Percentiles rank a stretch among this genome's conserved stretches.
phyloP scores from a whole-genome alignment of 148 eudicot species.

The Beta vulgaris region DNA sequence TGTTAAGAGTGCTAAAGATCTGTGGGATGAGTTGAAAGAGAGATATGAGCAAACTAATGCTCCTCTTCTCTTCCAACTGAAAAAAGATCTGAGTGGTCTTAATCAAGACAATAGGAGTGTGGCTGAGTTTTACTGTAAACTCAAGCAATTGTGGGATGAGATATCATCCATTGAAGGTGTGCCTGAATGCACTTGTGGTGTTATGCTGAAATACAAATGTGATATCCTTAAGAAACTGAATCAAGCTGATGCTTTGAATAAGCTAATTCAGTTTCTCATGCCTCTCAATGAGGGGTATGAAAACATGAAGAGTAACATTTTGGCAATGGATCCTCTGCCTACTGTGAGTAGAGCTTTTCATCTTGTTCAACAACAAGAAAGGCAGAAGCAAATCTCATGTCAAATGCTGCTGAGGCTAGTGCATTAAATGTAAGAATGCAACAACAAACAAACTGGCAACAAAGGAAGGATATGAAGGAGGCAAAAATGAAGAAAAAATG shows the following conservation, averaged over 20 bases:
- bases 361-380: background rate
- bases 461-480: too few relatives aligned
- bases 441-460: background rate
- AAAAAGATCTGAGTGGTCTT: background rate
- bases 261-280: background rate
- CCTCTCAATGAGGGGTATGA: background rate
- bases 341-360: background rate
- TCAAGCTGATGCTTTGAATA: background rate
- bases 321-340: background rate
- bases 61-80: background rate
- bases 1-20: background rate
- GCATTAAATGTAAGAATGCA: background rate
- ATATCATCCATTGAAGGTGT: background rate
- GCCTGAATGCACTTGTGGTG: background rate
- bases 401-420: background rate
- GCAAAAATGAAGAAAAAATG: too few relatives aligned
- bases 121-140: background rate
- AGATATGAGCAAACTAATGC: background rate
- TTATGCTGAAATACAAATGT: background rate
- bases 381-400: background rate
- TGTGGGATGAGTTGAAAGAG: background rate
- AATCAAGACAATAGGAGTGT: background rate
- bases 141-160: background rate
- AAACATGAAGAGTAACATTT: background rate
- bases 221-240: background rate